Conservation (phyloP, 108 stramenopile genomes). For the Skeletonema marinoi region DNA sequence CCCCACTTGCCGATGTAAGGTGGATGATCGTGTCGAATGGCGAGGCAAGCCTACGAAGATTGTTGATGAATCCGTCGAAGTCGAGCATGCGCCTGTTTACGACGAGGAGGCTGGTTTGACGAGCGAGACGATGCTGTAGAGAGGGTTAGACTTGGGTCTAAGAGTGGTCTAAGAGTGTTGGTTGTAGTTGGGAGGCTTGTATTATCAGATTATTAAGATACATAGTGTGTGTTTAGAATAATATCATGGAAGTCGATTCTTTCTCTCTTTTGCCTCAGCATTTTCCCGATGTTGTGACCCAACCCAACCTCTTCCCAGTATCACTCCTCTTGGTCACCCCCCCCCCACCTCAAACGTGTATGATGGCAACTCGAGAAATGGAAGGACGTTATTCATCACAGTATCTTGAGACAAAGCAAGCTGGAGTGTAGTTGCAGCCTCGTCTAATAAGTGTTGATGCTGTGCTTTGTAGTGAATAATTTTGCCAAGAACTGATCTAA, state of each 20-base stretch:
- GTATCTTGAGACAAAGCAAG: not conserved
- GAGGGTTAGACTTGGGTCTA: not conserved
- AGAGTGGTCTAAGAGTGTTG: too few relatives aligned
- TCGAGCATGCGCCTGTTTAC: not conserved
- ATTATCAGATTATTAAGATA: too few relatives aligned
- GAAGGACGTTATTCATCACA: not conserved
- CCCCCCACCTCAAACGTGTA: not conserved
- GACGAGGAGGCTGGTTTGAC: not conserved
- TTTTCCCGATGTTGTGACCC: too few relatives aligned
- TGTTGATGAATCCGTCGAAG: not conserved
- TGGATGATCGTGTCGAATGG: not conserved
- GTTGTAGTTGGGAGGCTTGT: too few relatives aligned
- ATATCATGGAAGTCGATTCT: too few relatives aligned
- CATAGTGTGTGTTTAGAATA: too few relatives aligned
- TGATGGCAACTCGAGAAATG: not conserved
- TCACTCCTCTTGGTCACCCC: too few relatives aligned
- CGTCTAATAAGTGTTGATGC: not conserved
- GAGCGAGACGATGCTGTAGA: not conserved
- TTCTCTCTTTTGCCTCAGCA: too few relatives aligned
- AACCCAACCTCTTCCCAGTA: too few relatives aligned
- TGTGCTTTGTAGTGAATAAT: not conserved
- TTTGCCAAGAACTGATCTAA: not conserved
- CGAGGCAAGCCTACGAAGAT: not conserved
- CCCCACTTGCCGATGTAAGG: not conserved
- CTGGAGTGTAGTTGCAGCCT: not conserved